These are phyloP conservation scores for Metarhizium guizhouense DNA, from an alignment of 2,329 filamentous ascomycete genomes.

Conservation along the genomic window DNA sequence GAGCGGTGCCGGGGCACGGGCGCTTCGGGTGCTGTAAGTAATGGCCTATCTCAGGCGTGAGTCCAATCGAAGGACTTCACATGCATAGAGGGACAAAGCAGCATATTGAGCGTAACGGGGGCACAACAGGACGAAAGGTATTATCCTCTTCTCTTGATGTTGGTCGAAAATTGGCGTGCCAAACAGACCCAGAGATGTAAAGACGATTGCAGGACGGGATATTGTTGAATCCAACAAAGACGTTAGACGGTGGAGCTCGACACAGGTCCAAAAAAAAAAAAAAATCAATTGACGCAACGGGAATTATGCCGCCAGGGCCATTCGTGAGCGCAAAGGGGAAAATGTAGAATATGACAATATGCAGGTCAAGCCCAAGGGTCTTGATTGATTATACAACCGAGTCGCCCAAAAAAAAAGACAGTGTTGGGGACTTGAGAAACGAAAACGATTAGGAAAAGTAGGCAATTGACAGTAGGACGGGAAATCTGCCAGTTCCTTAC, in stretches of 20 bases:
- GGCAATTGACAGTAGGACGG: too few species aligned
- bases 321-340: not conserved
- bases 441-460: too few species aligned
- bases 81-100: constrained; percentile 8
- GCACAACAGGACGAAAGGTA: not conserved
- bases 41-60: constrained; percentile 10
- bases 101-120: constrained; percentile 11
- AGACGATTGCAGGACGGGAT: not conserved
- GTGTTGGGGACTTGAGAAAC: not conserved
- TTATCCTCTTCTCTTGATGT: not conserved
- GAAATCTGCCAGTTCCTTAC: too few species aligned
- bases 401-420: not conserved
- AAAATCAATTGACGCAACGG: not conserved
- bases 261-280: not conserved
- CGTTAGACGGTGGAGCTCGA: not conserved
- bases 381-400: not conserved
- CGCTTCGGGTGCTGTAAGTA: not conserved
- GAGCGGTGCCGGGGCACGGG: not conserved
- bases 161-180: not conserved
- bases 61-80: constrained; percentile 16
- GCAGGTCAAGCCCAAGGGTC: not conserved
- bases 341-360: not conserved
- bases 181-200: not conserved
- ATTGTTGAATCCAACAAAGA: not conserved
- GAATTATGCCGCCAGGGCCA: not conserved